Percentiles rank a stretch among this genome's conserved stretches.
Evolutionary conservation across 768 basidiomycete genomes (phyloP).

Genomic region (Auricularia sp.): DNA sequence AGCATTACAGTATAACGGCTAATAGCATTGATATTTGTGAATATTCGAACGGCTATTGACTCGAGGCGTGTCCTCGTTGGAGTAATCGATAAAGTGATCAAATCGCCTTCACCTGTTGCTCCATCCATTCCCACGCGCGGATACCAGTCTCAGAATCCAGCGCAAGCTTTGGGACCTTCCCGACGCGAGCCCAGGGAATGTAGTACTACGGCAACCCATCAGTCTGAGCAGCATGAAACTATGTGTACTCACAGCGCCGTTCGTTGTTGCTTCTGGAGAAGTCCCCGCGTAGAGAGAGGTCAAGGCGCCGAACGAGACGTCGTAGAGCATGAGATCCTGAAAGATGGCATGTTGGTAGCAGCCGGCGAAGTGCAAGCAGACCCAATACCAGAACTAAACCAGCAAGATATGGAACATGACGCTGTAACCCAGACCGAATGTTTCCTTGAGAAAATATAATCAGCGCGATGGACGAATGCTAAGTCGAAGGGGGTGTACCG

Average conservation of each 20-base stretch:
- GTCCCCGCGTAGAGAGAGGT: slow-evolving; percentile 31
- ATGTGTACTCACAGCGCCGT: slow-evolving; percentile 20
- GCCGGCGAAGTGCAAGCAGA: not conserved
- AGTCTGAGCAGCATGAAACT: not conserved
- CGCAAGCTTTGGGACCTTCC: slow-evolving; percentile 18
- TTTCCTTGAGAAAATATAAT: not conserved
- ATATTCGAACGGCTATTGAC: too few relatives aligned
- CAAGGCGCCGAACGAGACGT: slow-evolving; percentile 24
- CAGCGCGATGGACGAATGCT: slow-evolving; percentile 2
- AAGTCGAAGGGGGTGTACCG: slow-evolving; percentile 26
- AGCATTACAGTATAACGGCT: too few relatives aligned
- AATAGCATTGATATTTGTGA: too few relatives aligned
- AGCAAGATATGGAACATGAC: not conserved
- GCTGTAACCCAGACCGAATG: not conserved
- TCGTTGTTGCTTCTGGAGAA: slow-evolving; percentile 20
- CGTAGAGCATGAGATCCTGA: slow-evolving; percentile 20
- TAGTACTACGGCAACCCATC: slow-evolving; percentile 26
- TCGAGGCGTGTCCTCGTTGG: too few relatives aligned
- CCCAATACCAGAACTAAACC: not conserved
- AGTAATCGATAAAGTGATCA: not conserved
- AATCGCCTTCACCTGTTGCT: slow-evolving; percentile 31
- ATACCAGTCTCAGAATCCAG: slow-evolving; percentile 25
- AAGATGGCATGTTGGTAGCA: not conserved
- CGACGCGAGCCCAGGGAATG: slow-evolving; percentile 38
- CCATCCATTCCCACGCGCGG: slow-evolving; percentile 36